phyloP scores from a whole-genome alignment of 2,329 filamentous ascomycete genomes.

The Fusarium hainanense region DNA sequence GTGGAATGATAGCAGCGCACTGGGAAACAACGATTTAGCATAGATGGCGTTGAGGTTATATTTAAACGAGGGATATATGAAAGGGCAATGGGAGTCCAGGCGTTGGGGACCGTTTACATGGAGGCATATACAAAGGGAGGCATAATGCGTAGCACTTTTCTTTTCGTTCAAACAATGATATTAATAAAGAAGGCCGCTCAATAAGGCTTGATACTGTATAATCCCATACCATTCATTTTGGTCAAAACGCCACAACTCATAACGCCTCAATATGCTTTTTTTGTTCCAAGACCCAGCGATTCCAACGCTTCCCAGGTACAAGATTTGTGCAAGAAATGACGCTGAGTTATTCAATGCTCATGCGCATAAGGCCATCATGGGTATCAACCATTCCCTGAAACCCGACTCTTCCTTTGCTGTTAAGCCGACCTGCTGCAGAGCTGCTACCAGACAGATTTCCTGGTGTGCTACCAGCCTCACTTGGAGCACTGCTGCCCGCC shows the following conservation, averaged over 20 bases:
- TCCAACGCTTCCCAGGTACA: slow-evolving; percentile 2
- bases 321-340: background rate
- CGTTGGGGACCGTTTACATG: slow-evolving; percentile 42
- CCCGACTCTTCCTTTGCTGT: slow-evolving; percentile 73
- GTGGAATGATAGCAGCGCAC: slow-evolving; percentile 41
- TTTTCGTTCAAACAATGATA: slow-evolving; percentile 20
- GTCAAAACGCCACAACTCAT: slow-evolving; percentile 26
- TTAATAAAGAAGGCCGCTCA: slow-evolving; percentile 33
- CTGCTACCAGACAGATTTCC: slow-evolving; percentile 44
- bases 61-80: slow-evolving; percentile 27
- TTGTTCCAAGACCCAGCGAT: background rate
- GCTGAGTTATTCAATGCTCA: slow-evolving; percentile 83
- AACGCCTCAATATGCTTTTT: slow-evolving; percentile 41
- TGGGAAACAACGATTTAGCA: slow-evolving; percentile 28
- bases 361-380: slow-evolving; percentile 94
- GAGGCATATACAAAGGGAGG: slow-evolving; percentile 29
- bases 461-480: slow-evolving; percentile 58
- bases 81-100: slow-evolving; percentile 19
- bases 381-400: slow-evolving; percentile 95
- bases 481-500: slow-evolving; percentile 63
- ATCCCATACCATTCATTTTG: slow-evolving; percentile 5
- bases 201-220: slow-evolving; percentile 20
- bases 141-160: slow-evolving; percentile 8
- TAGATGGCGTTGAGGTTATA: slow-evolving; percentile 41
- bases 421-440: slow-evolving; percentile 58